phyloP scores from a whole-genome alignment of 116 monocot genomes.

The Cymodocea nodosa region DNA sequence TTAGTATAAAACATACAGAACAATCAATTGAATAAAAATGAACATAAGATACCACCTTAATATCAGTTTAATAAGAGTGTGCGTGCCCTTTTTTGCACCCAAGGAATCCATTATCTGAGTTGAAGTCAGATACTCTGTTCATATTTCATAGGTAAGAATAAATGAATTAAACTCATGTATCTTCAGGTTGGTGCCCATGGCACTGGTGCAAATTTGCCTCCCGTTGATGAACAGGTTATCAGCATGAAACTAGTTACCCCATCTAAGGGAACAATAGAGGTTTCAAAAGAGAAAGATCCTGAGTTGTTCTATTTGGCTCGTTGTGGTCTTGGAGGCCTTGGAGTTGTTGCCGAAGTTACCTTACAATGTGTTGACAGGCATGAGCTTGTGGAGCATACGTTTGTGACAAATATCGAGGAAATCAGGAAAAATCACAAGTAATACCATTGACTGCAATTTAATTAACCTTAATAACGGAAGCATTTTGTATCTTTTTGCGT shows the following conservation, averaged over 20 bases:
- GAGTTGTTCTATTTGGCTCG: slow-evolving; percentile 90
- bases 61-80: too few species aligned
- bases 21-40: too few species aligned
- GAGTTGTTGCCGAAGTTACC: slow-evolving; percentile 95
- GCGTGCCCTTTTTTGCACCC: too few species aligned
- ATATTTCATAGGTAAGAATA: not conserved
- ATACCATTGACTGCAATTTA: not conserved
- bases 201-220: slow-evolving; percentile 80
- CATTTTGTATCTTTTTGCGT: not conserved
- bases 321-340: slow-evolving; percentile 92
- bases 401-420: slow-evolving; percentile 61
- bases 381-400: slow-evolving; percentile 92
- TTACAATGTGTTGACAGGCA: slow-evolving; percentile 91
- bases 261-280: slow-evolving; percentile 76
- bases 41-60: too few species aligned
- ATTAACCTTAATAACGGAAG: not conserved
- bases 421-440: slow-evolving; percentile 97
- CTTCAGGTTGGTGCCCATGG: slow-evolving; percentile 90
- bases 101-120: too few species aligned
- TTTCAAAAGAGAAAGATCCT: slow-evolving; percentile 75
- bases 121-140: too few species aligned
- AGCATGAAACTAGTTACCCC: slow-evolving; percentile 98
- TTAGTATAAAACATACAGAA: too few species aligned
- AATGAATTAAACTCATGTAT: not conserved
- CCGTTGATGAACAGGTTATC: slow-evolving; percentile 88